Evolutionary conservation across 257 asterid species (phyloP), one percentile per base, ranked within the genome.

Genomic region (Ilex asprella): DNA sequence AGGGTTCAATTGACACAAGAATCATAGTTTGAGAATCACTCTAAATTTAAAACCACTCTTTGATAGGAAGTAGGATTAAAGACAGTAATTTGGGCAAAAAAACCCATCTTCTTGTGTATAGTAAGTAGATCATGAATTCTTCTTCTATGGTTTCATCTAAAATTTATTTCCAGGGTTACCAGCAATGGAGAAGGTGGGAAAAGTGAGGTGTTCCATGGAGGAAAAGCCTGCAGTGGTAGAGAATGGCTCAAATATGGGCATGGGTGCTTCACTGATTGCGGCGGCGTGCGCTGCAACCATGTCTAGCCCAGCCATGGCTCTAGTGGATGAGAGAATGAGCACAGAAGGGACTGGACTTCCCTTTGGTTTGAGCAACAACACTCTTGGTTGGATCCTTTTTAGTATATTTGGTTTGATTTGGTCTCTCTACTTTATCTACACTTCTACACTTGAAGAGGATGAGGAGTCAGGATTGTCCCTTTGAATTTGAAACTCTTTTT

Each of bases 271-370:
- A 60, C 54, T 82, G 60, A 77, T 71, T 3, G 96, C 95, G n/a
- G 85, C 85, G 6, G 84, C 85, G 4, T 73, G 75, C 13, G 92
- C 88, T 30, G 86, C 94, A 41, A 78, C 81, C 43, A 49, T 77
- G 81, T 67, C 93, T 16, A 76, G 90, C 82, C 92, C 99, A 3
- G 95, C 97, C 43, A 65, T 89, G 92, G 99, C 94, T 2, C 75
- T 93, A 70, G 97, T 93, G 79, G 99, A 93, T 51, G 97, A 93
- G 56, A 85, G 99, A 76, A 55, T 93, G 96, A 84, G 87, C 91
- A 93, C 96, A 1, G 96, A 89, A 59, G 97, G 97, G 68, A 86
- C 95, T 0, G 99, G 97, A 30, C 92, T 93, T 52, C 97, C 94
- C 10, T 85, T 93, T 50, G 99, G 97, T 44, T 71, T 93, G 68